Evolutionary conservation across 306 rosid genomes (phyloP).

Genomic region (Potentilla sterilis): DNA sequence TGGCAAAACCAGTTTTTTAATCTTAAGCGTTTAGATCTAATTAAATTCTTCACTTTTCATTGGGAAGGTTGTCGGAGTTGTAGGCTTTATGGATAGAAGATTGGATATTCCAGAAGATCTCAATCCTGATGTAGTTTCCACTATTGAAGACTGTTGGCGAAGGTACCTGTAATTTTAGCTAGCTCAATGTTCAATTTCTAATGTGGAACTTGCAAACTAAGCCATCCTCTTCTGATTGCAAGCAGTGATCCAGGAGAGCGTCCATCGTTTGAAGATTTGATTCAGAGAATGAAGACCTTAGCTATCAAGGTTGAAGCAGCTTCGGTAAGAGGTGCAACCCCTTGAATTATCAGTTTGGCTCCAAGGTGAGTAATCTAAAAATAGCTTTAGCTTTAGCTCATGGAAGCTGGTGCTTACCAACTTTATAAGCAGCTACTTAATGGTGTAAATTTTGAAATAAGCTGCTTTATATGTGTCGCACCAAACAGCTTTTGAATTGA

Average conservation of each 20-base stretch:
- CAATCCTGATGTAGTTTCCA: constrained; percentile 50
- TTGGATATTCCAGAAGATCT: constrained; percentile 63
- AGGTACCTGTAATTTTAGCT: constrained; percentile 38
- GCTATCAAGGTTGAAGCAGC: constrained; percentile 35
- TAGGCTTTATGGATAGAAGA: constrained; percentile 81
- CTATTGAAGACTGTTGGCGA: constrained; percentile 67
- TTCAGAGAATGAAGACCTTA: constrained; percentile 44
- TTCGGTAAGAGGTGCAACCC: constrained; percentile 35
- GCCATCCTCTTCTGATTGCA: constrained; percentile 20
- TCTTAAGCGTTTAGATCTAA: not conserved
- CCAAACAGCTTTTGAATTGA: no score
- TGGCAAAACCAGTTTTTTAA: not conserved
- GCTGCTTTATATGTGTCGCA: no score
- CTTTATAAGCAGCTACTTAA: no score
- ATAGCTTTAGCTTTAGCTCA: no score
- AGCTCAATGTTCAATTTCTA: not conserved
- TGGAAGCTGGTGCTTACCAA: no score
- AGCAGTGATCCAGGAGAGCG: constrained; percentile 64
- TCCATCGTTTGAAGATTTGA: constrained; percentile 68
- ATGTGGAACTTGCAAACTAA: constrained; percentile 25
- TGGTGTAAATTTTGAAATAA: no score
- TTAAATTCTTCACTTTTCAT: constrained; percentile 11
- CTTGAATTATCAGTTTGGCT: constrained; percentile 12
- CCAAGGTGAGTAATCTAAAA: no score
- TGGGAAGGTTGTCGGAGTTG: constrained; percentile 74